Percentiles rank a stretch among this genome's conserved stretches.
Conservation (phyloP, 202 grass and related monocot species). For the Tripidium arundinaceum region DNA sequence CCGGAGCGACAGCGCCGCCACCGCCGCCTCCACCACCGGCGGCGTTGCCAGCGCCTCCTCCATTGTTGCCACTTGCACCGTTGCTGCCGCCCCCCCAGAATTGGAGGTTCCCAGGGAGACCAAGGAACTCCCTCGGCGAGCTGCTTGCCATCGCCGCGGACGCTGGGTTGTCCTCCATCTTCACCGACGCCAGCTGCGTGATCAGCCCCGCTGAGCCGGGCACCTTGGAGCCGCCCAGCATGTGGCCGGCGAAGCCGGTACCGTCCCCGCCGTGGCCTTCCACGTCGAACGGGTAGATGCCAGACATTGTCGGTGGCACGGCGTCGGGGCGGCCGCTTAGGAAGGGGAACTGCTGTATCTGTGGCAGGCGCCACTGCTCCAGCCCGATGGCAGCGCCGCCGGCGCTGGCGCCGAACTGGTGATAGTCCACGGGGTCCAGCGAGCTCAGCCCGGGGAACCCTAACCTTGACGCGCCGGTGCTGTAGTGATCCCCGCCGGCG, state of each 20-base stretch:
- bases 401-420: slow-evolving; percentile 42
- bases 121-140: slow-evolving; percentile 53
- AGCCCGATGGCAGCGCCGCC: slow-evolving; percentile 30
- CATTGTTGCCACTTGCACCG: slow-evolving; percentile 2
- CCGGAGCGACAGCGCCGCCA: slow-evolving; percentile 17
- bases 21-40: not conserved
- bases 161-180: slow-evolving; percentile 63
- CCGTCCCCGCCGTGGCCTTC: slow-evolving; percentile 29
- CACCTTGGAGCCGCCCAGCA: slow-evolving; percentile 37
- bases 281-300: slow-evolving; percentile 45
- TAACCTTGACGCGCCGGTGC: slow-evolving; percentile 46
- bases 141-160: slow-evolving; percentile 24
- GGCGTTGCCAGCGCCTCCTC: not conserved
- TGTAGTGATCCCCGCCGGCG: slow-evolving; percentile 36
- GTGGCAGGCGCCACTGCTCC: slow-evolving; percentile 69
- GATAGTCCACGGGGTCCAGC: slow-evolving; percentile 58
- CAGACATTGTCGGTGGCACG: slow-evolving; percentile 37
- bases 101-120: slow-evolving; percentile 54
- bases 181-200: slow-evolving; percentile 63
- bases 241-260: slow-evolving; percentile 33
- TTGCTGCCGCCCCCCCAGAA: slow-evolving; percentile 57
- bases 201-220: slow-evolving; percentile 47
- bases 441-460: slow-evolving; percentile 60
- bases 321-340: slow-evolving; percentile 33
- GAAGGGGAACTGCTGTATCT: slow-evolving; percentile 76